Conservation (phyloP, 2,329 filamentous ascomycete species). For the Cephalotrichum gorgonifer region DNA sequence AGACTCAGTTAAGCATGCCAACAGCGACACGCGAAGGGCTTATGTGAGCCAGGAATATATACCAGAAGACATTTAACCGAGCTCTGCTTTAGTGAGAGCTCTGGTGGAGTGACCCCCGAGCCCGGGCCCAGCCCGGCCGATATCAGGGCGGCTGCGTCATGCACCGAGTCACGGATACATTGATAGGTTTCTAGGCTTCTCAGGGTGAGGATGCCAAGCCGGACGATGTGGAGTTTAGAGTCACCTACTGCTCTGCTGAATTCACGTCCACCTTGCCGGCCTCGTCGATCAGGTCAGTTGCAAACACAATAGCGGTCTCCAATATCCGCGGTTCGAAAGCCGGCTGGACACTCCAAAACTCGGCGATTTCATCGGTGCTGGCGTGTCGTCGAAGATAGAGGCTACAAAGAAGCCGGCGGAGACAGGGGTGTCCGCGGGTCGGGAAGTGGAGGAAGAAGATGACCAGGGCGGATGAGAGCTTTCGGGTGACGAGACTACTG, state of each 20-base stretch:
- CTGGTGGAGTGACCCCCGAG: conserved; percentile 9
- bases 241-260: conserved; percentile 42
- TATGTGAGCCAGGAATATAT: conserved; percentile 9
- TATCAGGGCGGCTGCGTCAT: conserved; percentile 30
- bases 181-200: conserved; percentile 26
- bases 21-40: neutral
- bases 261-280: conserved; percentile 56
- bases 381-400: conserved; percentile 12
- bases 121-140: conserved; percentile 22
- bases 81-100: conserved; percentile 34
- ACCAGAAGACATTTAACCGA: conserved; percentile 54
- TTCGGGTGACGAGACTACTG: conserved; percentile 55
- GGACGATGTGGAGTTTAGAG: conserved; percentile 16
- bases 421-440: conserved; percentile 52
- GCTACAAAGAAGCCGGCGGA: conserved; percentile 50
- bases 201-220: conserved; percentile 7
- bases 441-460: conserved; percentile 67
- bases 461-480: conserved; percentile 67
- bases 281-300: conserved; percentile 47
- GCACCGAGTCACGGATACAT: conserved; percentile 26
- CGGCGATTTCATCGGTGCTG: neutral
- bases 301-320: conserved; percentile 13
- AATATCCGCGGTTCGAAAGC: conserved; percentile 16
- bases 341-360: neutral
- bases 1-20: neutral